Base-by-base conservation (phyloP, 257 asterid species). In the Salvia hispanica region DNA sequence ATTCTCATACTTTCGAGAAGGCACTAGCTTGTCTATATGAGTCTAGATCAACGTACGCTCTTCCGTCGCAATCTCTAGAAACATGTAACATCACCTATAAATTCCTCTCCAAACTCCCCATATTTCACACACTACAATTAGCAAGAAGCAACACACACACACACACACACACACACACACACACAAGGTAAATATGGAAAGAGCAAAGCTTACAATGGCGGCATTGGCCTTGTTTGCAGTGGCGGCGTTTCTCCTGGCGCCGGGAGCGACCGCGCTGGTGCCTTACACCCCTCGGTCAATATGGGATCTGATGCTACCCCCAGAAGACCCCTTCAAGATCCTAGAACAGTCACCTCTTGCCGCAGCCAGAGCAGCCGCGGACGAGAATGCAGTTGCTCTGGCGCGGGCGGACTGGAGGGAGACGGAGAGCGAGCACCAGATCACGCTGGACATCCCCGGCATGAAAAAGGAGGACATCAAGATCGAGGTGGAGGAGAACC, bases 351-450 rank as follows among this genome's bases (percentile, higher is more conserved):
- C 88, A 31, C 83, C 85, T 1, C 62, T 77, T 14, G 71, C 75
- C 40, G 21, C 53, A 34, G 55, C 82, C 6, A 39, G 83, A 2
- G 64, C 8, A 10, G 33, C 12, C 7, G 40, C 15, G 0, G 84
- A 76, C 72, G 74, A 69, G 54, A 31, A 0, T 44, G 69, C 71
- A 6, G 10, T 80, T 13, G 80, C 83, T 0, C 75, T 80, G 37
- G 88, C 88, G 0, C 94, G 91, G 12, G 86, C 94, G 0, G 94
- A 92, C 75, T 89, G 98, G 98, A 71, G 87, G 76, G 98, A 91
- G 68, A 85, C 95, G 0, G 55, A 81, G 3, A 48, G 69, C 36
- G 87, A 79, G 51, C 98, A 91, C 71, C 56, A 81, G 54, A 87
- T 91, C 13, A 43, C 86, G 0, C 69, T 91, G 4, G 98, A 91